These are phyloP conservation scores for Physcia stellaris DNA, from an alignment of 495 filamentous ascomycete species.

Conservation along the genomic window DNA sequence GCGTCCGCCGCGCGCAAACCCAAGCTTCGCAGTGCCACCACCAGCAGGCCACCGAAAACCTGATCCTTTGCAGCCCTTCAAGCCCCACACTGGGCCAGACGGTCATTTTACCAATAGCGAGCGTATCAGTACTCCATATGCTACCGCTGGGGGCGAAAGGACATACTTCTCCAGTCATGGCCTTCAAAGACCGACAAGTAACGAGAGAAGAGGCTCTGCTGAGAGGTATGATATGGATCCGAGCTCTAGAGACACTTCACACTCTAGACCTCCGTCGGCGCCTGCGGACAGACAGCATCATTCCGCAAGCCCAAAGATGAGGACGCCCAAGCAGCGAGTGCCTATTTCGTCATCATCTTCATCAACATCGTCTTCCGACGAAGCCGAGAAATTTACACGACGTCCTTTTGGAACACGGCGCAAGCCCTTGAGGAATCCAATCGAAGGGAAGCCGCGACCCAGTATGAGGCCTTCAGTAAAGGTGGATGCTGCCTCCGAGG, in stretches of 20 bases:
- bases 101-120: constrained; percentile 19
- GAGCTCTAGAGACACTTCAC: constrained; percentile 1
- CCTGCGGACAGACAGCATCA: constrained; percentile 3
- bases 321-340: neutral
- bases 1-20: constrained; percentile 20
- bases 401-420: neutral
- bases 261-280: constrained; percentile 9
- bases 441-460: constrained; percentile 1
- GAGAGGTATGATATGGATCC: constrained; percentile 8
- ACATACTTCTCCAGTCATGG: constrained; percentile 36
- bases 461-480: constrained; percentile 9
- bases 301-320: constrained; percentile 7
- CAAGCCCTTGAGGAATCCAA: neutral
- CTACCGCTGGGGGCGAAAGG: constrained; percentile 55
- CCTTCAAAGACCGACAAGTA: constrained; percentile 32
- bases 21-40: constrained; percentile 7
- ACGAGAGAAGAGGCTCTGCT: constrained; percentile 17
- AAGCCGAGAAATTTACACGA: no score
- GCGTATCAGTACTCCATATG: constrained; percentile 56
- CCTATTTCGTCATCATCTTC: constrained; percentile 9
- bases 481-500: constrained; percentile 5
- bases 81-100: constrained; percentile 4
- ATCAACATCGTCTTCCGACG: constrained; percentile 14
- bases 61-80: constrained; percentile 6
- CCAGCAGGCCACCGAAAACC: constrained; percentile 9